Evolutionary conservation across 2,329 filamentous ascomycete species (phyloP).

Genomic region (Celoporthe dispersa): DNA sequence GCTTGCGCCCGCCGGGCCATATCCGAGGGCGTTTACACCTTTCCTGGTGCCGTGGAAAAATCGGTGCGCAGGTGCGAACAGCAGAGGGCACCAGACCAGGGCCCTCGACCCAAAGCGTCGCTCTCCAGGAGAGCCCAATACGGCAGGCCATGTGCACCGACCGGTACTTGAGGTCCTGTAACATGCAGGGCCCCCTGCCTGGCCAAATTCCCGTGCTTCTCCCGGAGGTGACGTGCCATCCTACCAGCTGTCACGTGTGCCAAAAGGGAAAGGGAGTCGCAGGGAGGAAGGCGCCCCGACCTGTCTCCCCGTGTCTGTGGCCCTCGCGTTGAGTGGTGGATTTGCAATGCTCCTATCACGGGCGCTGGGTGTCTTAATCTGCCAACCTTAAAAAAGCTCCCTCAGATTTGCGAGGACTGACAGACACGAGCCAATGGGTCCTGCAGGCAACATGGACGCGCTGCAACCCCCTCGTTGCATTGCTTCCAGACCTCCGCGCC

Average conservation of each 20-base stretch:
- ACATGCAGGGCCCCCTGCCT: background rate
- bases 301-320: background rate
- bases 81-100: background rate
- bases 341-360: conserved; percentile 1
- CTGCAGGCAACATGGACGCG: background rate
- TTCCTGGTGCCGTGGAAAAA: background rate
- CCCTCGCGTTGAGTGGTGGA: conserved; percentile 11
- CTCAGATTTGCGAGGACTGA: background rate
- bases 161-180: background rate
- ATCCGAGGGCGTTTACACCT: background rate
- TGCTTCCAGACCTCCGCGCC: background rate
- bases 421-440: background rate
- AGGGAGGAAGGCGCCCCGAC: background rate
- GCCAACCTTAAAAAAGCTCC: background rate
- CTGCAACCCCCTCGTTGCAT: background rate
- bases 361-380: background rate
- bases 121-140: background rate
- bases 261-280: background rate
- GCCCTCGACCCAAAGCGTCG: background rate
- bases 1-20: background rate
- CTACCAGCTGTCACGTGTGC: background rate
- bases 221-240: background rate
- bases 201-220: background rate
- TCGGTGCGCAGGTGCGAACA: background rate
- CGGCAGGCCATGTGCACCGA: background rate